A percentile compares a stretch with the other conserved stretches of the same genome.
Evolutionary conservation across 75 land plant species (phyloP).

Genomic region (Pinus albicaulis): DNA sequence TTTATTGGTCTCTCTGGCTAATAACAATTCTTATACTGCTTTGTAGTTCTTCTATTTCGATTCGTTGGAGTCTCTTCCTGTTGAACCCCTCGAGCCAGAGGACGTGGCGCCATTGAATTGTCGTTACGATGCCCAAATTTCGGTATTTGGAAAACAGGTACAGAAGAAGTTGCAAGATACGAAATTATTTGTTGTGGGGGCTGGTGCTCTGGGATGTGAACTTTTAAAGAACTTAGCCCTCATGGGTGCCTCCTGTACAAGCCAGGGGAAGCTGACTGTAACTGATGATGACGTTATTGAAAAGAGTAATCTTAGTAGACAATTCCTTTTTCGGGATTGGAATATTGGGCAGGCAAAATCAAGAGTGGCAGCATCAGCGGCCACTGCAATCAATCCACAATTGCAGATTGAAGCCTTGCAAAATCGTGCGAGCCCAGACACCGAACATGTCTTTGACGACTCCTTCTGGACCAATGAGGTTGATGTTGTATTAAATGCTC

Average conservation of each 20-base stretch:
- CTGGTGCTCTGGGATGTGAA: constrained; percentile 98
- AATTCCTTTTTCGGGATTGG: constrained; percentile 92
- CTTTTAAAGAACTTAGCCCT: constrained; percentile 87
- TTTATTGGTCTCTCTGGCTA: no score
- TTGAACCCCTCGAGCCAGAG: constrained; percentile 51
- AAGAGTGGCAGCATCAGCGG: constrained; percentile 86
- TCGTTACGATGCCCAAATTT: constrained; percentile 90
- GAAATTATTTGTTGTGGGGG: constrained; percentile 82
- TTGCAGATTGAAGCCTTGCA: constrained; percentile 79
- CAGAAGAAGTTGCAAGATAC: constrained; percentile 78
- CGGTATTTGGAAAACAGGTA: constrained; percentile 79
- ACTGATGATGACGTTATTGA: constrained; percentile 98
- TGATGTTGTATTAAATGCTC: constrained; percentile 79
- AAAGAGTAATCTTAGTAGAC: constrained; percentile 93
- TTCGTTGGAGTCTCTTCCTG: constrained; percentile 88
- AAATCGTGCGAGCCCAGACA: constrained; percentile 79
- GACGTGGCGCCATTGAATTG: constrained; percentile 58
- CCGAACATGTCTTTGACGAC: constrained; percentile 88
- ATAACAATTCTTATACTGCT: no score
- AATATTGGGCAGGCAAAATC: constrained; percentile 93
- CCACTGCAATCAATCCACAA: constrained; percentile 58
- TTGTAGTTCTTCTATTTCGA: constrained; percentile 52
- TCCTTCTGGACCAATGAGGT: constrained; percentile 69
- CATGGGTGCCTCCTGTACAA: constrained; percentile 89
- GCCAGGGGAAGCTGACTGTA: constrained; percentile 65